Evolutionary conservation across 345 rosid species (phyloP).

Genomic region (Alliaria petiolata): DNA sequence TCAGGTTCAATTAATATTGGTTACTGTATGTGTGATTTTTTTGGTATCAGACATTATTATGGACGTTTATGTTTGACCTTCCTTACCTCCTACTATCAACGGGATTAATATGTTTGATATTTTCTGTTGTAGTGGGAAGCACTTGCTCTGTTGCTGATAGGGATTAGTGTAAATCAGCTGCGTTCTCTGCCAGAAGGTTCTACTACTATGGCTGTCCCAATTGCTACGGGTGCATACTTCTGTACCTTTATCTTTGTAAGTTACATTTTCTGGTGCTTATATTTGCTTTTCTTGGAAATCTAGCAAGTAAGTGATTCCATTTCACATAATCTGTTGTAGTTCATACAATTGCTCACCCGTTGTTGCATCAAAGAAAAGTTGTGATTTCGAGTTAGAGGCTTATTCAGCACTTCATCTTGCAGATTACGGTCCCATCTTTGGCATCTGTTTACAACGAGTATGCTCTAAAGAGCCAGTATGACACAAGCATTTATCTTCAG

Average conservation of each 20-base stretch:
- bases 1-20: slow-evolving; percentile 19
- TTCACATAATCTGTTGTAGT: not conserved
- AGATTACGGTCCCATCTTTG: slow-evolving; percentile 95
- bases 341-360: not conserved
- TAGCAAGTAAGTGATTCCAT: slow-evolving; percentile 8
- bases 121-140: slow-evolving; percentile 82
- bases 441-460: slow-evolving; percentile 98
- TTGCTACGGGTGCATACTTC: slow-evolving; percentile 81
- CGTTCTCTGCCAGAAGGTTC: slow-evolving; percentile 83
- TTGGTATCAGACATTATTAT: not conserved
- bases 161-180: slow-evolving; percentile 87
- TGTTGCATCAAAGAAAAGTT: not conserved
- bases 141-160: slow-evolving; percentile 88
- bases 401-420: slow-evolving; percentile 23
- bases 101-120: not conserved
- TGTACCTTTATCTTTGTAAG: slow-evolving; percentile 91
- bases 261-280: slow-evolving; percentile 6
- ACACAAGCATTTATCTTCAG: slow-evolving; percentile 98
- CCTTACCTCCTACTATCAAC: not conserved
- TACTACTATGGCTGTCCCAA: slow-evolving; percentile 66
- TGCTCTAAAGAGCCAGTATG: slow-evolving; percentile 95
- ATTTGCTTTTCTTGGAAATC: not conserved
- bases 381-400: slow-evolving; percentile 18
- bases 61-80: not conserved
- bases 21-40: not conserved